Base-by-base conservation (phyloP, 345 rosid genomes). In the Eutrema japonicum region DNA sequence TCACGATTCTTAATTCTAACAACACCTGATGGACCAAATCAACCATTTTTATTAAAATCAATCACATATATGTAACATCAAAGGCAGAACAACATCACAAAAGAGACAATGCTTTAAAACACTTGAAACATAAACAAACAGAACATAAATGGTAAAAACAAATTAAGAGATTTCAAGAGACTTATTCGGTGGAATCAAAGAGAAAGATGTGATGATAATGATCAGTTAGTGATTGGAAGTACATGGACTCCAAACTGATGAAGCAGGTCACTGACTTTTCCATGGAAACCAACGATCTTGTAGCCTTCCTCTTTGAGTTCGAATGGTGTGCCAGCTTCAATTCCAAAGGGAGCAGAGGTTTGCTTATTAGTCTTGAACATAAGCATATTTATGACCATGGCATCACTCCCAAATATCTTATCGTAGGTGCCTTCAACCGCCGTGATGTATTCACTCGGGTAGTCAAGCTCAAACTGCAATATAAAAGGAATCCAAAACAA, bases 391-490 rank as follows among this genome's bases (percentile, higher is more conserved):
- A 70, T 59, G 42, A 64, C 51, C 27, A 42, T 4, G 1, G 30
- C 7, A 1, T 64, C 42, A 41, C 46, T 62, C 45, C 75, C 79
- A 61, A 43, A 62, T 0, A 75, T 60, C 3, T n/a, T 18, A 50
- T 68, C 74, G 4, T 32, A 76, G 2, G 69, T 68, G 30, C 79
- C 79, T 7, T 61, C 48, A 0, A 61, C 56, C 1, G 58, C 18
- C 16, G 65, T 70, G n/a, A 76, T 45, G 79, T 68, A 76, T 47
- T 76, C 79, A 76, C 70, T 63, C 43, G 79, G 75, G 62, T 70
- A 69, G 71, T 76, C 79, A 14, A 76, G 60, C 13, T 14, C 66
- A 30, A 70, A 62, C 80, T 76, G 45, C 43, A 63, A 22, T 22
- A 30, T 4, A 0, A 16, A 30, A 11, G 29, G 1, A 16, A 64